phyloP scores from a whole-genome alignment of 495 filamentous ascomycete species.

The Beverwykella pulmonaria region DNA sequence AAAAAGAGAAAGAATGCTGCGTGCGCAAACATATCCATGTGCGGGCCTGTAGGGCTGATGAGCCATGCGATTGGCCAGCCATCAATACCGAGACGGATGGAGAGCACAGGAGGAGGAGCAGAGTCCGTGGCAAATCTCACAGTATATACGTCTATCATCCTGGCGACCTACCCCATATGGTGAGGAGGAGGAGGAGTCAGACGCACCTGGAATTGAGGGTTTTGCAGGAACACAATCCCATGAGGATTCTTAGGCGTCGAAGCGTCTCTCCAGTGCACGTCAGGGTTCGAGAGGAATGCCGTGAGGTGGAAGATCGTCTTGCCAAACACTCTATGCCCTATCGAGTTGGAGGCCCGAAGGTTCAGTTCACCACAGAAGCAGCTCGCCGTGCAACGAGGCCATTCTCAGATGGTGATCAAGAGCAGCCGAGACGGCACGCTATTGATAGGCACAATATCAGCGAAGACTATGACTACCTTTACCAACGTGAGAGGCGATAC shows the following conservation, averaged over 20 bases:
- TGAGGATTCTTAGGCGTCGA: neutral
- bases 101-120: neutral
- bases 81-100: neutral
- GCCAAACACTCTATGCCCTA: constrained; percentile 22
- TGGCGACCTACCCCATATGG: neutral
- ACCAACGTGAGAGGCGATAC: neutral
- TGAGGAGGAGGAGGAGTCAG: constrained; percentile 15
- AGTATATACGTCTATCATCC: neutral
- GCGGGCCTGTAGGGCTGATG: constrained; percentile 12
- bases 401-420: neutral
- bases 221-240: neutral
- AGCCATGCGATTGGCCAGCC: constrained; percentile 23
- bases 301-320: constrained; percentile 13
- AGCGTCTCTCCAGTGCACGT: constrained; percentile 5
- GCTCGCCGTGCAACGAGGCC: neutral
- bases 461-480: neutral
- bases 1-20: constrained; percentile 9
- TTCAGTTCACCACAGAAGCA: constrained; percentile 16
- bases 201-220: constrained; percentile 7
- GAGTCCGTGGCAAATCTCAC: constrained; percentile 14
- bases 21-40: constrained; percentile 1
- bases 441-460: neutral
- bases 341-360: constrained; percentile 28
- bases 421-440: neutral
- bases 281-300: neutral